A percentile compares a stretch with the other conserved stretches of the same genome.
phyloP scores from a whole-genome alignment of 805 yeast species.

The Hanseniaspora taiwanica region DNA sequence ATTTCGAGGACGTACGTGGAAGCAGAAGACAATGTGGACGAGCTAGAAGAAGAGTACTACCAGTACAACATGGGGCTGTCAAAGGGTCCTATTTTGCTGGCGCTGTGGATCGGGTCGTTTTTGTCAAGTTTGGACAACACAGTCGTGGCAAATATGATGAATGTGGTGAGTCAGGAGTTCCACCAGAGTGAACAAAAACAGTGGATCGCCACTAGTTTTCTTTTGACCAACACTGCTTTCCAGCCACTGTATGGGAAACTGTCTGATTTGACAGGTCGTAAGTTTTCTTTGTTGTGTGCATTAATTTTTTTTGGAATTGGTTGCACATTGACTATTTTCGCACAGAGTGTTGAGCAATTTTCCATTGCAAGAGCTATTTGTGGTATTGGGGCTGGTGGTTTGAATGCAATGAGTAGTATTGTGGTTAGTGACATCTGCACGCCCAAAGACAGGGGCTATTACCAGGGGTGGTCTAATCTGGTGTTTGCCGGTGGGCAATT shows the following conservation, averaged over 20 bases:
- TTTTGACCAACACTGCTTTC: conserved; percentile 51
- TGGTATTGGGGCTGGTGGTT: conserved; percentile 89
- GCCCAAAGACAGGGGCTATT: conserved; percentile 61
- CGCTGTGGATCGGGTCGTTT: conserved; percentile 36
- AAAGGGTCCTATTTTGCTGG: conserved; percentile 20
- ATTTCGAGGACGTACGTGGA: conserved; percentile 5
- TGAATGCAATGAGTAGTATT: conserved; percentile 61
- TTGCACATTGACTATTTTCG: conserved; percentile 29
- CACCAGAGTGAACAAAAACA: conserved; percentile 34
- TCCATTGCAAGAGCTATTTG: conserved; percentile 54
- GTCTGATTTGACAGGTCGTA: conserved; percentile 44
- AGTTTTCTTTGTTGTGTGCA: conserved; percentile 29
- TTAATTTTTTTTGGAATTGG: conserved; percentile 32
- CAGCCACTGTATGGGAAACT: conserved; percentile 55
- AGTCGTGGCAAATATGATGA: conserved; percentile 36
- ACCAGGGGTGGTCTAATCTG: conserved; percentile 72
- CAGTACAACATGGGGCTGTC: conserved; percentile 17
- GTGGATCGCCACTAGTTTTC: conserved; percentile 58
- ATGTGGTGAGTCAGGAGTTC: conserved; percentile 34
- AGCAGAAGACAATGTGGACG: conserved; percentile 2
- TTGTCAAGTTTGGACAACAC: conserved; percentile 34
- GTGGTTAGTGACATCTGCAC: conserved; percentile 68
- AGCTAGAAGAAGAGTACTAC: conserved; percentile 15
- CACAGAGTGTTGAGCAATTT: conserved; percentile 24
- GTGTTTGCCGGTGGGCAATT: conserved; percentile 66